Conservation (phyloP, 176 grass and related monocot species). For the Panicum miliaceum region DNA sequence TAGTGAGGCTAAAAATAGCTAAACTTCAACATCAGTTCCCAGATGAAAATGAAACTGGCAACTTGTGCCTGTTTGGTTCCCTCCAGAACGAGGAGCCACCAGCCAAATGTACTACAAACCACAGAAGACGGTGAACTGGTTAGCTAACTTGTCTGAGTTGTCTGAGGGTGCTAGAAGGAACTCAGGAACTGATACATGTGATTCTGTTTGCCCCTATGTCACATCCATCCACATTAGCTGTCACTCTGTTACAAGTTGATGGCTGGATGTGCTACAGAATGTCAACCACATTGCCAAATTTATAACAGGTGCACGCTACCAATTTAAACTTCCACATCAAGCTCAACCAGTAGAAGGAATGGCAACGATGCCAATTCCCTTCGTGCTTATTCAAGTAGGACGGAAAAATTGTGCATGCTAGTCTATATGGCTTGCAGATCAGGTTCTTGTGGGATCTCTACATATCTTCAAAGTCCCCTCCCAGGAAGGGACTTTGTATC, state of each 20-base stretch:
- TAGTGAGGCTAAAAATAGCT: background rate
- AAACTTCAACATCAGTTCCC: background rate
- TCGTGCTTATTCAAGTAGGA: background rate
- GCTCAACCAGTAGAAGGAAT: background rate
- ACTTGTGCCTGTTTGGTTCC: background rate
- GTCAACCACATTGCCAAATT: slow-evolving; percentile 1
- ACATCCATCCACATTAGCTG: background rate
- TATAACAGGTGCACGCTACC: background rate
- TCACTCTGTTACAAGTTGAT: background rate
- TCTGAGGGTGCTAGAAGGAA: slow-evolving; percentile 8
- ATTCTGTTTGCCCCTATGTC: background rate
- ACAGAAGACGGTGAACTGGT: background rate
- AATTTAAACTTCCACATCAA: background rate
- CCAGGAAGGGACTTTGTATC: background rate
- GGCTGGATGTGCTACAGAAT: slow-evolving; percentile 13
- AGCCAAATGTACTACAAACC: background rate
- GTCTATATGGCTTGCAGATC: background rate
- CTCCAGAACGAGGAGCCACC: background rate
- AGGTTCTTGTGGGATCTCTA: slow-evolving; percentile 1
- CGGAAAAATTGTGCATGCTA: background rate
- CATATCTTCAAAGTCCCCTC: background rate
- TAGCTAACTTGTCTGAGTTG: background rate
- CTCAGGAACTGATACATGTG: background rate
- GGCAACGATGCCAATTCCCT: background rate
- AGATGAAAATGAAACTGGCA: background rate